Base-by-base conservation (phyloP, 768 basidiomycete genomes). In the Leccinum ochraceum region DNA sequence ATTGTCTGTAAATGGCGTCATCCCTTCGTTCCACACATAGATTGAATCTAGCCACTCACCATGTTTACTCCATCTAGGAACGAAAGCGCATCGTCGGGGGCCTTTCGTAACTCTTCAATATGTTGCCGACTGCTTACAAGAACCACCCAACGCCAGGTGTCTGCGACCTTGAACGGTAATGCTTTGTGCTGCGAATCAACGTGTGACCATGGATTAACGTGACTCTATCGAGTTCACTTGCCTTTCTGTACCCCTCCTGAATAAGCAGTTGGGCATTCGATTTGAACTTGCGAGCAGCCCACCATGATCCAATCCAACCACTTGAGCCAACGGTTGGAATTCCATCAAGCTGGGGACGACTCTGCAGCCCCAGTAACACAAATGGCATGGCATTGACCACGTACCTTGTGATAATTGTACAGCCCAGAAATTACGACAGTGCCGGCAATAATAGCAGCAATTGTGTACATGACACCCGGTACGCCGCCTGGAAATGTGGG, bases 31-130 rank as follows among this genome's bases (percentile, higher is more conserved):
- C 39, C 8, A 5, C 28, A 8, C 24, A 20, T 13, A 30, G 42
- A 36, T 28, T 28, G 28, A 7, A 26, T 7, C 5, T n/a, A 44
- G n/a, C 74, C 2, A 10, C 51, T 32, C 28, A 52, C 81, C 28
- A 80, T 75, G 16, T 61, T 66, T 9, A 63, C 54, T 2, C 75
- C 74, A 22, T 69, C 74, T 0, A 52, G 17, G 34, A 78, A 67
- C 3, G 80, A 80, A 30, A 83, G 66, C 7, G 62, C 62, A 32
- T 76, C 75, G 16, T 79, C 78, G 0, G 79, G 71, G 7, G 79
- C 77, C 54, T 74, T 79, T 10, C 73, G 67, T 13, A 82, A 30
- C 9, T 52, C 51, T 11, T 52, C 51, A 9, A 52, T 32, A 3
- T 52, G 51, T 30, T 32, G 28, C 9, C 16, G 51, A 32, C 51